Base-by-base conservation (phyloP, 192 early-diverging fungal genomes). In the Backusella parvicylindrica region DNA sequence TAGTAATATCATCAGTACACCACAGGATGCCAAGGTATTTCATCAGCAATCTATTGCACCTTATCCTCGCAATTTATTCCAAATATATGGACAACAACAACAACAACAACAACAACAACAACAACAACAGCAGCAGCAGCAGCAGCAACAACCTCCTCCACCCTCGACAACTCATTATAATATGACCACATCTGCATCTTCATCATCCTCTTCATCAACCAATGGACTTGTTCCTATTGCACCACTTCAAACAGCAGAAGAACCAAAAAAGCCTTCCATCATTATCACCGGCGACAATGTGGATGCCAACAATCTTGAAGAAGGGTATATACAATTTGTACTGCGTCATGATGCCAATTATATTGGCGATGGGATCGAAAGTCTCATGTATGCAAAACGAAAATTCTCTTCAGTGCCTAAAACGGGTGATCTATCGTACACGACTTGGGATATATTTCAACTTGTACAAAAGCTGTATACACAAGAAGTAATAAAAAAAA, bases 241-340 rank as follows among this genome's bases (percentile, higher is more conserved):
- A 60, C 53, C 53, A 3, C 53, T 60, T 28, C 53, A 60, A 60
- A 28, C 23, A 26, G 53, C 23, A 60, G 53, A 60, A 28, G 53
- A 60, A 11, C 53, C 53, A 2, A 60, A 60, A 28, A 60, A 28
- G 8, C 53, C 53, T 60, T 31, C 64, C 11, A 18, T 66, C 5
- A 75, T 47, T 1, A 72, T 80, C 26, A 81, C 65, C 7, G 75
- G 79, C 1, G 72, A 76, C 13, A 81, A 71, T 47, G 81, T 82
- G 0, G 64, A 41, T 15, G 38, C 32, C 6, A 71, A 72, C 2
- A 82, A 67, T 28, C 65, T 82, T 28, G 75, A 76, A 11, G 81
- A 82, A 37, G 81, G 81, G 1, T 82, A 82, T 16, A 70, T 82
- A 26, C 81, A 82, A 64, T 82, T 82, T 66, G 69, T 82, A 5